These are phyloP conservation scores for Umbellularia californica DNA, from an alignment of 164 flowering plant species.

Conservation along the genomic window DNA sequence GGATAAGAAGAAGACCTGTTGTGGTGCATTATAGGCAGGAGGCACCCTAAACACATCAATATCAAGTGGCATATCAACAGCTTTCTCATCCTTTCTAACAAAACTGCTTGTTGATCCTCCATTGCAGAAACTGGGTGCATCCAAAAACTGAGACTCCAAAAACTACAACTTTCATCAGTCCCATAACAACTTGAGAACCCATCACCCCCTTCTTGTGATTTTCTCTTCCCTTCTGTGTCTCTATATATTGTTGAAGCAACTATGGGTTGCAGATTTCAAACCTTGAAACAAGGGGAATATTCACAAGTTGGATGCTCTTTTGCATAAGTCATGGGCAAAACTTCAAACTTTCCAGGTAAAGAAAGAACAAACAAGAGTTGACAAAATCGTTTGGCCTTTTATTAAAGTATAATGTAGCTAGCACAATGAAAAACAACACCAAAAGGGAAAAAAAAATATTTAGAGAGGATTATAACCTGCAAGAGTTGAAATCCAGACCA, in stretches of 20 bases:
- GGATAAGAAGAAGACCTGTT: conserved; percentile 29
- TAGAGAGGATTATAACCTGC: too few species aligned
- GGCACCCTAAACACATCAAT: conserved; percentile 29
- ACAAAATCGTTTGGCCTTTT: too few species aligned
- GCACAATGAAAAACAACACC: too few species aligned
- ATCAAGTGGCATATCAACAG: conserved; percentile 37
- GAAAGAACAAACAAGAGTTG: too few species aligned
- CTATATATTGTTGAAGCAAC: not conserved
- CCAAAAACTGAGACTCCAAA: conserved; percentile 11
- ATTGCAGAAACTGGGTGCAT: conserved; percentile 14
- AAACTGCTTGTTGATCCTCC: conserved; percentile 39
- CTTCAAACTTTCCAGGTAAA: too few species aligned
- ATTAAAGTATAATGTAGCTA: too few species aligned
- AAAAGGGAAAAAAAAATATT: too few species aligned
- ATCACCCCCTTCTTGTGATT: too few species aligned
- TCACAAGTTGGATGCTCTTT: not conserved
- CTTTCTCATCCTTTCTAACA: conserved; percentile 22
- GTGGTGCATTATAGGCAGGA: conserved; percentile 48
- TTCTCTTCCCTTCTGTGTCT: not conserved
- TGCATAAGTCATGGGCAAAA: not conserved
- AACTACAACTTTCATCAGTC: not conserved
- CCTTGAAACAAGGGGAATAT: not conserved
- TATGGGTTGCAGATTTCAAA: not conserved
- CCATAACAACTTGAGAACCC: not conserved
- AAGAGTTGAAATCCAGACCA: too few species aligned